phyloP scores from a whole-genome alignment of 2,329 filamentous ascomycete genomes.

The Myrmaecium sp. region DNA sequence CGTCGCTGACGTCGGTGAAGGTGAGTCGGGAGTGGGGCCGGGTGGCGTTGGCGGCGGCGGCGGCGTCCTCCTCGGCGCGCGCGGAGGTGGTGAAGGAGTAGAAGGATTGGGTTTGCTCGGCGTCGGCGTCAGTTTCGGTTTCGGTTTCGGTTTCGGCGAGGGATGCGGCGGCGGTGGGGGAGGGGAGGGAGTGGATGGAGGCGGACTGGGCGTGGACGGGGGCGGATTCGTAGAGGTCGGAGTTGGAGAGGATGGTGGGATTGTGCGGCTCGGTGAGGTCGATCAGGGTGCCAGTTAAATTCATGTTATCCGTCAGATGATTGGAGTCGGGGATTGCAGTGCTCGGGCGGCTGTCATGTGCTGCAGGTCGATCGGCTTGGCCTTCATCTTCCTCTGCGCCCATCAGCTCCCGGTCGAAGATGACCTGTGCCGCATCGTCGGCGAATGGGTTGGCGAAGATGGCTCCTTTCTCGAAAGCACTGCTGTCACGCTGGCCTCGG shows the following conservation, averaged over 20 bases:
- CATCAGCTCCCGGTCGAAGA: slow-evolving; percentile 25
- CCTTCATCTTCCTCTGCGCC: slow-evolving; percentile 5
- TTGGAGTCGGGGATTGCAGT: too few relatives aligned
- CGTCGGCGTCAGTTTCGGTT: slow-evolving; percentile 1
- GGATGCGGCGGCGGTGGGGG: slow-evolving; percentile 8
- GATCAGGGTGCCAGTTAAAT: too few relatives aligned
- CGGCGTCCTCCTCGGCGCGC: slow-evolving; percentile 5
- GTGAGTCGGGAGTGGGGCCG: slow-evolving; percentile 4
- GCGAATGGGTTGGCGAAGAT: slow-evolving; percentile 28
- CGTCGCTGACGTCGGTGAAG: slow-evolving; percentile 5
- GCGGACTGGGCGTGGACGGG: slow-evolving; percentile 8
- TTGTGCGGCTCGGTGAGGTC: slow-evolving; percentile 11
- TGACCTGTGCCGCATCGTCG: slow-evolving; percentile 23
- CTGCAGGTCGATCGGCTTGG: too few relatives aligned
- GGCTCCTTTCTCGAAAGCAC: slow-evolving; percentile 21
- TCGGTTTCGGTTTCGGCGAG: background rate
- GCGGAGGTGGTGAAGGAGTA: slow-evolving; percentile 17
- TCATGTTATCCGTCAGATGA: too few relatives aligned
- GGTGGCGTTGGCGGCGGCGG: slow-evolving; percentile 5
- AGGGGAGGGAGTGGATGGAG: slow-evolving; percentile 7
- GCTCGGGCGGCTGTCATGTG: slow-evolving; percentile 12
- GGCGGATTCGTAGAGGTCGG: too few relatives aligned
- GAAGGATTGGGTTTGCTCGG: slow-evolving; percentile 19
- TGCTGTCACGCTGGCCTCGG: slow-evolving; percentile 5
- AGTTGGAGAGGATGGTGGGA: slow-evolving; percentile 5